Percentiles rank a stretch among this genome's conserved stretches.
Evolutionary conservation across 2,329 filamentous ascomycete species (phyloP).

Genomic region (Neonectria faginata): DNA sequence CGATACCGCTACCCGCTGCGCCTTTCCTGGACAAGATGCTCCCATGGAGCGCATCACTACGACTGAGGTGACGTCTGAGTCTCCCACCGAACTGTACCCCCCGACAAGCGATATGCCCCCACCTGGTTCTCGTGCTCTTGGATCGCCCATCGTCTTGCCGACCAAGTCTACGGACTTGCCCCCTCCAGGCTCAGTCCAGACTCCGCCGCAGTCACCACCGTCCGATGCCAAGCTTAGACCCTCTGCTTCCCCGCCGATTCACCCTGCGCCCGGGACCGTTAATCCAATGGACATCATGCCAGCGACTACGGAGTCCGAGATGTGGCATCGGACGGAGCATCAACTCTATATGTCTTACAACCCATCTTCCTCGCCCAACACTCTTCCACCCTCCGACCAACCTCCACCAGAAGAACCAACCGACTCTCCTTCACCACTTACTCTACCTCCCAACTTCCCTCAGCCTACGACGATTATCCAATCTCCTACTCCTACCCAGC

Average conservation of each 20-base stretch:
- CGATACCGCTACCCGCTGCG: slow-evolving; percentile 24
- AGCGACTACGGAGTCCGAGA: slow-evolving; percentile 52
- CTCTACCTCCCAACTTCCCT: slow-evolving; percentile 38
- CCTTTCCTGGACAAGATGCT: slow-evolving; percentile 30
- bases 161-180: slow-evolving; percentile 14
- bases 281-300: slow-evolving; percentile 68
- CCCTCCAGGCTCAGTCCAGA: slow-evolving; percentile 37
- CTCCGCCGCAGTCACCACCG: slow-evolving; percentile 45
- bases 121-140: slow-evolving; percentile 33
- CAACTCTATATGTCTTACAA: slow-evolving; percentile 48
- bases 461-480: slow-evolving; percentile 44
- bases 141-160: slow-evolving; percentile 41
- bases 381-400: slow-evolving; percentile 28
- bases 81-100: slow-evolving; percentile 47
- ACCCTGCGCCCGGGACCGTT: slow-evolving; percentile 60
- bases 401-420: slow-evolving; percentile 31
- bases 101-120: slow-evolving; percentile 33
- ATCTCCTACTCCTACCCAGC: slow-evolving; percentile 44
- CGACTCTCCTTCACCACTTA: slow-evolving; percentile 45
- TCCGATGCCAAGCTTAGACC: slow-evolving; percentile 38
- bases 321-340: slow-evolving; percentile 54
- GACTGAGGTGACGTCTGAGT: slow-evolving; percentile 43
- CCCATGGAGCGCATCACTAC: slow-evolving; percentile 43
- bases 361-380: slow-evolving; percentile 42
- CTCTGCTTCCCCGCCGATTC: slow-evolving; percentile 47